phyloP scores from a whole-genome alignment of 2,329 filamentous ascomycete genomes.

The Colletotrichum spinosum region DNA sequence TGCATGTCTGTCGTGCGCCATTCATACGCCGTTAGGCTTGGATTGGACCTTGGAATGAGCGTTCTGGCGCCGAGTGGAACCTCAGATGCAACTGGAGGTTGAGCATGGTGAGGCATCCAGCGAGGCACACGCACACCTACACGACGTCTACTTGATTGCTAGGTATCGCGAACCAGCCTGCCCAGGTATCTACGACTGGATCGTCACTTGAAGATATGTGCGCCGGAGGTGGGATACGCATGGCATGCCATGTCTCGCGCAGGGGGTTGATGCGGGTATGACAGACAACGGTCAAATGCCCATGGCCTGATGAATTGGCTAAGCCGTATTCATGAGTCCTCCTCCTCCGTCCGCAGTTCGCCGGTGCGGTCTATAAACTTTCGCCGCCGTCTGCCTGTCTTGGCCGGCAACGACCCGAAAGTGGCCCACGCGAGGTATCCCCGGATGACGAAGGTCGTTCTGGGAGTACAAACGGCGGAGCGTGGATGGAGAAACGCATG shows the following conservation, averaged over 20 bases:
- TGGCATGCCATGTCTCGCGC: not conserved
- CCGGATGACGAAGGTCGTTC: slow-evolving; percentile 32
- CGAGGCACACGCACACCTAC: slow-evolving; percentile 15
- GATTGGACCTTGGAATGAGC: slow-evolving; percentile 5
- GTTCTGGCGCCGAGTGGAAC: slow-evolving; percentile 17
- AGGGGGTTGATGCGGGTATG: slow-evolving; percentile 28
- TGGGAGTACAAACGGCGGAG: slow-evolving; percentile 8
- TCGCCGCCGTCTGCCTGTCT: slow-evolving; percentile 11
- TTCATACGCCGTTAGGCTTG: slow-evolving; percentile 9
- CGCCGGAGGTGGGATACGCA: slow-evolving; percentile 15
- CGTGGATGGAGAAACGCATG: slow-evolving; percentile 14
- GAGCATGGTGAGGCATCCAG: slow-evolving; percentile 25
- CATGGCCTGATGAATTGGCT: slow-evolving; percentile 4
- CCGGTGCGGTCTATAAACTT: slow-evolving; percentile 1
- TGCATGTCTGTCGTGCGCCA: slow-evolving; percentile 22
- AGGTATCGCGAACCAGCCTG: not conserved
- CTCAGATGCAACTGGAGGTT: slow-evolving; percentile 29
- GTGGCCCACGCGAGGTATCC: slow-evolving; percentile 28
- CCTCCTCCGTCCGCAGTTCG: slow-evolving; percentile 20
- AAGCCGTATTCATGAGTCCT: slow-evolving; percentile 2
- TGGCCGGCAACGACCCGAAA: slow-evolving; percentile 31
- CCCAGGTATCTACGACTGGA: not conserved
- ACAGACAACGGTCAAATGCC: slow-evolving; percentile 19
- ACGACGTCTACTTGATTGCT: too few species aligned
- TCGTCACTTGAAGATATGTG: slow-evolving; percentile 33